Conservation (phyloP, 768 basidiomycete genomes). For the Sporobolomyces phaffii region DNA sequence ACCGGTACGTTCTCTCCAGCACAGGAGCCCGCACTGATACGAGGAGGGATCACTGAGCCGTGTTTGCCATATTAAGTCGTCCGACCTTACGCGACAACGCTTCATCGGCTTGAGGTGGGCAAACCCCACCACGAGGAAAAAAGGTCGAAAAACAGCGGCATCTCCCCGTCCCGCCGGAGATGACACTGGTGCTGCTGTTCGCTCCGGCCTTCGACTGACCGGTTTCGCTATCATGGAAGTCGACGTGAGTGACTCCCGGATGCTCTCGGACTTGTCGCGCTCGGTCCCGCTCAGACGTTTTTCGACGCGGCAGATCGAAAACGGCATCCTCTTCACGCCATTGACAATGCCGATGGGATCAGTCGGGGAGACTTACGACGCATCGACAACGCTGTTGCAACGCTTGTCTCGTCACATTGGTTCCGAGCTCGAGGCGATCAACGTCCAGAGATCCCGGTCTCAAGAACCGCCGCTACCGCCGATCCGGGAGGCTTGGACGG, state of each 20-base stretch:
- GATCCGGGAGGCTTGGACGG: conserved; percentile 4
- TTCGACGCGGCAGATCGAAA: neutral
- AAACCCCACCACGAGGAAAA: neutral
- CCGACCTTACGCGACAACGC: too few species aligned
- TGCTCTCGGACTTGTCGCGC: neutral
- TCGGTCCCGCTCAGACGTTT: too few species aligned
- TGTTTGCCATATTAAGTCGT: too few species aligned
- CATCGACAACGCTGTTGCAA: conserved; percentile 1
- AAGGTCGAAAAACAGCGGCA: neutral
- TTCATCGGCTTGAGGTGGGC: conserved; percentile 2
- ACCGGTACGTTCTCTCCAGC: neutral
- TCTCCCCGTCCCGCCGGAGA: neutral
- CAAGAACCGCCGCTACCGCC: neutral
- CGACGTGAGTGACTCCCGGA: neutral
- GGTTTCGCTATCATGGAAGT: conserved; percentile 10
- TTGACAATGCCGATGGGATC: conserved; percentile 10
- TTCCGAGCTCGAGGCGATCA: neutral
- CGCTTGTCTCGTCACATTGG: neutral
- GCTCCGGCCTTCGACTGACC: neutral
- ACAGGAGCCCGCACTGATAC: too few species aligned
- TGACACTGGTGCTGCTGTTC: neutral
- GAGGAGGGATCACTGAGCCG: too few species aligned
- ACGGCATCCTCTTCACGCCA: neutral
- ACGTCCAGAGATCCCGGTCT: neutral
- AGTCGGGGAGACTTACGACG: conserved; percentile 11